A percentile compares a stretch with the other conserved stretches of the same genome.
Conservation (phyloP, 176 grass and related monocot species). For the Carex myosuroides region DNA sequence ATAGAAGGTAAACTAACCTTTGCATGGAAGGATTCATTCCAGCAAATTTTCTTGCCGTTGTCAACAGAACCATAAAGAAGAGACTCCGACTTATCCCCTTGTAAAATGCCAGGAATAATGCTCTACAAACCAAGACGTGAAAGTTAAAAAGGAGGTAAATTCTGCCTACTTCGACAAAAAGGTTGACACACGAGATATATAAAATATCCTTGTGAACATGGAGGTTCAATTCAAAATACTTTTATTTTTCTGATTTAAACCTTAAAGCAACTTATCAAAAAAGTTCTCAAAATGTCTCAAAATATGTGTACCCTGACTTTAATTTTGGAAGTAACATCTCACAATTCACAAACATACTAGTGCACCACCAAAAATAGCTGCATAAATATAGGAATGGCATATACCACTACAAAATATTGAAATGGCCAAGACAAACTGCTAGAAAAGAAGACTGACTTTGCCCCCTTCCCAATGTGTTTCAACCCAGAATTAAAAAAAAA, state of each 20-base stretch:
- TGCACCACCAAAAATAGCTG: neutral
- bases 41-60: slow-evolving; percentile 98
- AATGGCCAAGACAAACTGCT: neutral
- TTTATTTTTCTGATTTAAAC: neutral
- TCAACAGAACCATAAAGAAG: slow-evolving; percentile 97
- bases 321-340: neutral
- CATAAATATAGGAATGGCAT: neutral
- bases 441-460: neutral
- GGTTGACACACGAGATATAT: neutral
- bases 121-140: slow-evolving; percentile 39
- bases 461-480: neutral
- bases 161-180: slow-evolving; percentile 5
- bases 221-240: neutral
- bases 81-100: slow-evolving; percentile 98
- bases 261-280: neutral
- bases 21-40: slow-evolving; percentile 89
- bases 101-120: slow-evolving; percentile 98
- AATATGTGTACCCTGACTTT: neutral
- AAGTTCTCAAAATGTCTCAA: neutral
- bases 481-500: neutral
- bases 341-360: neutral
- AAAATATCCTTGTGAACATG: slow-evolving; percentile 2
- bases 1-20: slow-evolving; percentile 44
- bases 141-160: neutral
- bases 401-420: neutral